Percentiles rank a stretch among this genome's conserved stretches.
Conservation (phyloP, 306 rosid genomes). For the Fragaria vesca region DNA sequence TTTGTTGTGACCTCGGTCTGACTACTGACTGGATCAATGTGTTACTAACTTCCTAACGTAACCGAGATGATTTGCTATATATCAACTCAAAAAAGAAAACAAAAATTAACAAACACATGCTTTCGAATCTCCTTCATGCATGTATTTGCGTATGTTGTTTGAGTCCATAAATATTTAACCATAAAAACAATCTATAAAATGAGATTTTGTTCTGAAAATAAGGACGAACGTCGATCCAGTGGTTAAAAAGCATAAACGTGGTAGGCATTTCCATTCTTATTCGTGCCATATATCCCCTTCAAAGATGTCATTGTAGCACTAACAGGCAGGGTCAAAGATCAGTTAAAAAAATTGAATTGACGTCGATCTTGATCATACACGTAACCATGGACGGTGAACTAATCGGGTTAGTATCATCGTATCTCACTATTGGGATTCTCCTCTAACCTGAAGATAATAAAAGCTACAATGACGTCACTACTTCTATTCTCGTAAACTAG, state of each 20-base stretch:
- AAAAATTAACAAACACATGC: too few relatives aligned
- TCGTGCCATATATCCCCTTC: neutral
- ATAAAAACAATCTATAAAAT: neutral
- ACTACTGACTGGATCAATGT: too few relatives aligned
- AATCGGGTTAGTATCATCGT: constrained; percentile 21
- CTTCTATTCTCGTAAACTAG: constrained; percentile 4
- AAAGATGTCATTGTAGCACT: neutral
- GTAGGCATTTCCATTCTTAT: neutral
- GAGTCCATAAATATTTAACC: neutral
- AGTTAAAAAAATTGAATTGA: constrained; percentile 23
- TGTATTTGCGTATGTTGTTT: neutral
- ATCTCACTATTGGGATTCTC: constrained; percentile 32
- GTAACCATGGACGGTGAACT: constrained; percentile 43
- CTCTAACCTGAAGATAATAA: constrained; percentile 21
- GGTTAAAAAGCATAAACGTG: neutral
- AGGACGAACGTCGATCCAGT: neutral
- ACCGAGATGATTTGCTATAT: too few relatives aligned
- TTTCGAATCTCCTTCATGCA: neutral
- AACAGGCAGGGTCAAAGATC: neutral
- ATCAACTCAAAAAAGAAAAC: too few relatives aligned
- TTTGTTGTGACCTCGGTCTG: too few relatives aligned
- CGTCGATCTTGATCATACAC: constrained; percentile 28
- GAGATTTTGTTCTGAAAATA: neutral
- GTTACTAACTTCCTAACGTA: too few relatives aligned
- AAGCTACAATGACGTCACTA: neutral